phyloP scores from a whole-genome alignment of 495 filamentous ascomycete species.

The Podospora sp. region DNA sequence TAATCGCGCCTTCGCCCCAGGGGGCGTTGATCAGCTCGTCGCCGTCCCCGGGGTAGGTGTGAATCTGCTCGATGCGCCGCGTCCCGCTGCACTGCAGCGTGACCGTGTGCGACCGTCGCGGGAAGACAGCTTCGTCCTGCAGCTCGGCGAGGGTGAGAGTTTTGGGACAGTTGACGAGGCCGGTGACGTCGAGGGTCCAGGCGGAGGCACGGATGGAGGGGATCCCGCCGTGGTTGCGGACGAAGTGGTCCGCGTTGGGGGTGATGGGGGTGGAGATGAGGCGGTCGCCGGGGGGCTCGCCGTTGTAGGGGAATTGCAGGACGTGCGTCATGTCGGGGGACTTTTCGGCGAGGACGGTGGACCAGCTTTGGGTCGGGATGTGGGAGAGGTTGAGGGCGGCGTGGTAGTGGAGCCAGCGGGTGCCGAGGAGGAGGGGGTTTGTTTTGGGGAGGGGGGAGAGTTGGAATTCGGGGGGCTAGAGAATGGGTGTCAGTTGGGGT shows the following conservation, averaged over 20 bases:
- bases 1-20: constrained; percentile 69
- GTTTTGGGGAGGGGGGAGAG: constrained; percentile 60
- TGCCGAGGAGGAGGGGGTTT: constrained; percentile 63
- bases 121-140: constrained; percentile 58
- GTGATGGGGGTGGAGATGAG: constrained; percentile 52
- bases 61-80: constrained; percentile 67
- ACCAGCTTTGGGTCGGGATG: constrained; percentile 60
- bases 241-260: constrained; percentile 61
- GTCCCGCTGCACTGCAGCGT: constrained; percentile 73
- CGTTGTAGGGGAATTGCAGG: constrained; percentile 72
- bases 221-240: constrained; percentile 68
- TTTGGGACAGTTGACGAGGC: constrained; percentile 59
- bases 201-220: constrained; percentile 60
- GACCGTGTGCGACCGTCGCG: constrained; percentile 54
- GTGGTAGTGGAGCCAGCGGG: constrained; percentile 69
- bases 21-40: constrained; percentile 71
- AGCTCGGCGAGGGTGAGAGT: constrained; percentile 58
- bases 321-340: constrained; percentile 67
- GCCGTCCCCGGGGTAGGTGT: constrained; percentile 63
- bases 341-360: constrained; percentile 61
- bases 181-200: constrained; percentile 56
- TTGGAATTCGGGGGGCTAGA: constrained; percentile 59
- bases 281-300: constrained; percentile 56
- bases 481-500: not conserved
- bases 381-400: constrained; percentile 56